Base-by-base conservation (phyloP, 305 asterid genomes). In the Nicotiana rustica region DNA sequence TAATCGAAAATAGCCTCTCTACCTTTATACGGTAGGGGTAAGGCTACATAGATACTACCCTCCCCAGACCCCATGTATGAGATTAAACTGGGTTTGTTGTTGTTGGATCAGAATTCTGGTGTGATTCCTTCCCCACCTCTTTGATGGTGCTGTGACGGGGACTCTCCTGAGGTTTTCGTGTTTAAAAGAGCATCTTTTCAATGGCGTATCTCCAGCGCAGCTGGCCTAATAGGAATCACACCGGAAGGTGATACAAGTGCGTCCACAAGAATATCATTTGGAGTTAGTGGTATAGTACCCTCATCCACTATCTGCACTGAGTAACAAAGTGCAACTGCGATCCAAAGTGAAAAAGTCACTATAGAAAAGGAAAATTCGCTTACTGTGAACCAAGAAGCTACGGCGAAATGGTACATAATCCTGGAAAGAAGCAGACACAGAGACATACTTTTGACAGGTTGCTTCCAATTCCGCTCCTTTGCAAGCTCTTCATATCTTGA, bases 241-340 rank as follows among this genome's bases (percentile, higher is more conserved):
- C 98, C 99, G 0, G 92, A 90, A 67, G 98, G 86, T 85, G 93
- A 85, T 33, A 93, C 90, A 6, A 94, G 94, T 57, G 97, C 99
- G 77, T 96, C 99, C 3, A 96, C 82, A 13, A 85, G 88, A 66
- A 94, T 90, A 68, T 96, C 99, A 55, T 84, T 86, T 60, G 95
- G 92, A 81, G 98, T 92, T 14, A 92, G 55, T 3, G 99, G 99
- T 87, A 96, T 91, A 77, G 87, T 88, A 31, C 90, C 92, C n/a
- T 92, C 95, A 61, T 93, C 97, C 87, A 94, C 64, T 86, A 94
- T 87, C 85, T 96, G 99, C 68, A 81, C 80, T 10, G 99, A 93
- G 82, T 96, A 96, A 5, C 96, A 89, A 75, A 94, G 94, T 67
- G 95, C 98, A 78, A 94, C 98, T 96, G 78, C 79, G 85, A 68